Conservation (phyloP, 1,139 yeast species). For the Yamadazyma diddensiae region DNA sequence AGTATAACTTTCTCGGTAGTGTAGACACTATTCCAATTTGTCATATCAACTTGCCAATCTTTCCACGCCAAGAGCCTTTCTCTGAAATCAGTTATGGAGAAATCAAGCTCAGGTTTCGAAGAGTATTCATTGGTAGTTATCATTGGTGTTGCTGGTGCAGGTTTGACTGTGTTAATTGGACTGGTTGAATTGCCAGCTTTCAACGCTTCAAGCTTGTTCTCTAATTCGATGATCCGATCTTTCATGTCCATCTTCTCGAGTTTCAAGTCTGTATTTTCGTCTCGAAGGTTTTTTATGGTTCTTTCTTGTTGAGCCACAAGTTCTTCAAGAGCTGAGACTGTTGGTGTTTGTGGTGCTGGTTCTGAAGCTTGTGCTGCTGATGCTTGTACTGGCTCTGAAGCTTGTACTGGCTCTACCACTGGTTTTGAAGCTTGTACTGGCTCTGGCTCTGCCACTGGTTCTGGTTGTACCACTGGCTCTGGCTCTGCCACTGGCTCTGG, state of each 20-base stretch:
- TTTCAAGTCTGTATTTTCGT: conserved; percentile 45
- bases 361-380: background rate
- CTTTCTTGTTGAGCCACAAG: conserved; percentile 30
- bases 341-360: background rate
- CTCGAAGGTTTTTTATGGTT: conserved; percentile 38
- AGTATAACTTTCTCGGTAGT: conserved; percentile 25
- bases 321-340: conserved; percentile 14
- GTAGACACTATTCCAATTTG: conserved; percentile 56
- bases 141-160: conserved; percentile 34
- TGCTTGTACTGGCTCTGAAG: conserved; percentile 7
- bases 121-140: conserved; percentile 37
- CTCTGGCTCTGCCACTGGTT: conserved; percentile 5
- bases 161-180: conserved; percentile 11
- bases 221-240: conserved; percentile 29
- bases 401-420: background rate
- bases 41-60: conserved; percentile 86
- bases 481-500: background rate
- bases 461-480: conserved; percentile 8
- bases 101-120: conserved; percentile 26
- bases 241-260: conserved; percentile 47
- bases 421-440: conserved; percentile 2
- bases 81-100: conserved; percentile 35
- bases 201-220: conserved; percentile 19
- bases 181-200: conserved; percentile 7
- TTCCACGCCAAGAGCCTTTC: conserved; percentile 61